Conservation (phyloP, 345 rosid species). For the Zanthoxylum bungeanum region DNA sequence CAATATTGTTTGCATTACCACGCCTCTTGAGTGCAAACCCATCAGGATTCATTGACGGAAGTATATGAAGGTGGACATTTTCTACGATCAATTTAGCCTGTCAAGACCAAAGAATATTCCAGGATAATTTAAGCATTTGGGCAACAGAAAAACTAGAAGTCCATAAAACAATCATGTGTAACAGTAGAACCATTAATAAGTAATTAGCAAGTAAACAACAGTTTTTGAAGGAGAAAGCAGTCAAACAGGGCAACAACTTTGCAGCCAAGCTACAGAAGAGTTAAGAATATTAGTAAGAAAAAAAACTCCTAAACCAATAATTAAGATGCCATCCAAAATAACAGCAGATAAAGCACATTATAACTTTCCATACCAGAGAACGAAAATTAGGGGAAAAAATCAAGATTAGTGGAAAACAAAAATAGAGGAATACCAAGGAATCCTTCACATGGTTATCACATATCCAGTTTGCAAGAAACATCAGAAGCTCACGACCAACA, state of each 20-base stretch:
- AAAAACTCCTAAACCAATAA: background rate
- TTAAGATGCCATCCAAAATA: slow-evolving; percentile 1
- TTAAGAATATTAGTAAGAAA: background rate
- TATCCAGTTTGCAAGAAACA: slow-evolving; percentile 88
- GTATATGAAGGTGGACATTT: slow-evolving; percentile 85
- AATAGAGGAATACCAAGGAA: slow-evolving; percentile 60
- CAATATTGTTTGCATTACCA: slow-evolving; percentile 80
- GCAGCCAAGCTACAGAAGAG: background rate
- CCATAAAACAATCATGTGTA: background rate
- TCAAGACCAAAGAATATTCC: slow-evolving; percentile 18
- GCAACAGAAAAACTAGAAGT: background rate
- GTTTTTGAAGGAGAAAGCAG: background rate
- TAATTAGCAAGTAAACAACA: background rate
- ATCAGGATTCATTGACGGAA: slow-evolving; percentile 96
- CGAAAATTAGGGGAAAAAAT: background rate
- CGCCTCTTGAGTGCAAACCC: slow-evolving; percentile 70
- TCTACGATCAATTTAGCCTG: slow-evolving; percentile 78
- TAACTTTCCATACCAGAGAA: background rate
- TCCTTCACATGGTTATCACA: slow-evolving; percentile 75
- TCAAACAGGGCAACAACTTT: no score
- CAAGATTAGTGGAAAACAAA: slow-evolving; percentile 8
- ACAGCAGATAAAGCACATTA: background rate
- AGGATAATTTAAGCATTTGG: background rate
- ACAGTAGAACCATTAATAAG: background rate
- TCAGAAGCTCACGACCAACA: slow-evolving; percentile 82